A percentile compares a stretch with the other conserved stretches of the same genome.
phyloP scores from a whole-genome alignment of 208 protist species.

The Crithidia sp. region DNA sequence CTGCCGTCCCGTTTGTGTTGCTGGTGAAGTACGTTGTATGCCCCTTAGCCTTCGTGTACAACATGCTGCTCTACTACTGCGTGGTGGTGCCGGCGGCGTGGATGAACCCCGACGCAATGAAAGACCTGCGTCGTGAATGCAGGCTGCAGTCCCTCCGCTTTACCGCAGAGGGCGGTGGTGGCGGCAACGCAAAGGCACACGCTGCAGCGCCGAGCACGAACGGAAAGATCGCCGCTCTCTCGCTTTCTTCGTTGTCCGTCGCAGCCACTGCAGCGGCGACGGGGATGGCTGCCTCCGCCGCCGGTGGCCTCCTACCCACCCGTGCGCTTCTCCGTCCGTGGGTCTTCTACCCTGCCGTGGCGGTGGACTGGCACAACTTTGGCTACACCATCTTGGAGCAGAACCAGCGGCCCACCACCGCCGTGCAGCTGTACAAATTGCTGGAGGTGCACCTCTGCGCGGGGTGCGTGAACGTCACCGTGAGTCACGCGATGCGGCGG shows the following conservation, averaged over 20 bases:
- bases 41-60: conserved; percentile 60
- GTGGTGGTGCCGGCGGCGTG: conserved; percentile 76
- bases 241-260: neutral
- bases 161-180: neutral
- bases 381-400: conserved; percentile 86
- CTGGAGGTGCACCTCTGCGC: conserved; percentile 69
- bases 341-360: conserved; percentile 62
- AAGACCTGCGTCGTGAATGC: conserved; percentile 56
- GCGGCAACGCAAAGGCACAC: neutral
- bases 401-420: conserved; percentile 49
- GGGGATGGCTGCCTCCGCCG: too few species aligned
- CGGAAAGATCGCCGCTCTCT: too few species aligned
- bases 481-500: conserved; percentile 77
- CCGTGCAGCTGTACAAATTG: conserved; percentile 66
- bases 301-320: neutral
- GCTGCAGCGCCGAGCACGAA: too few species aligned
- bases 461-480: conserved; percentile 81
- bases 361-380: conserved; percentile 94
- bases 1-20: conserved; percentile 81
- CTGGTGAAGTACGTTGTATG: conserved; percentile 75
- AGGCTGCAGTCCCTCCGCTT: conserved; percentile 28
- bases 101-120: conserved; percentile 60
- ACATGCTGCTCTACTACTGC: conserved; percentile 69
- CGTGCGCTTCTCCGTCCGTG: conserved; percentile 10
- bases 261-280: neutral